These are phyloP conservation scores for Diospyros lotus DNA, from an alignment of 148 eudicot species.

Conservation along the genomic window DNA sequence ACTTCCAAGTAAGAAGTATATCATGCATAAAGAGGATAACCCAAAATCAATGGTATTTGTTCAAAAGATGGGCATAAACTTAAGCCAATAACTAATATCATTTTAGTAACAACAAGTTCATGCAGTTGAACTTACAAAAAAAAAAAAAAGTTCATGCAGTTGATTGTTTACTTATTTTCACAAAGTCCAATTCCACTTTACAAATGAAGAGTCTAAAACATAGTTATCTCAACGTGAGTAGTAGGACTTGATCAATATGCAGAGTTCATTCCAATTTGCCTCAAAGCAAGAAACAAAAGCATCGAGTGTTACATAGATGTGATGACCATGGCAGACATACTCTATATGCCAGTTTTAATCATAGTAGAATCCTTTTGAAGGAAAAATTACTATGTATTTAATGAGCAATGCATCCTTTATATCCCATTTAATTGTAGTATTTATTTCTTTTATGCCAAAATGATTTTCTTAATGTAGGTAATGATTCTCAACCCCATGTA, in stretches of 20 bases:
- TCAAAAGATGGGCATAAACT: too few relatives aligned
- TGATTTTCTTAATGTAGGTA: neutral
- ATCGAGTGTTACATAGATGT: neutral
- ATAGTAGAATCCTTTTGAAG: neutral
- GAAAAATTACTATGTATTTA: neutral
- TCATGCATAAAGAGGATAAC: neutral
- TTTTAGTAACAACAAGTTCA: neutral
- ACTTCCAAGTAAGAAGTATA: neutral
- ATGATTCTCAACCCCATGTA: neutral
- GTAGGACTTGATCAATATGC: neutral
- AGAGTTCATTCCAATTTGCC: neutral
- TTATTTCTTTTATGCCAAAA: neutral
- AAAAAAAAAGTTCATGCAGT: too few relatives aligned
- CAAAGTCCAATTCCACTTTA: neutral
- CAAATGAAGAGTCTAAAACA: neutral
- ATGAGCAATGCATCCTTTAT: too few relatives aligned
- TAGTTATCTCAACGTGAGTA: constrained; percentile 1
- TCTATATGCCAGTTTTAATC: neutral
- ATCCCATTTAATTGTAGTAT: too few relatives aligned
- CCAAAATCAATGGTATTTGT: neutral
- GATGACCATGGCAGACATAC: neutral
- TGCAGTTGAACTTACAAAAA: neutral
- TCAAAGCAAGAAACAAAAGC: neutral
- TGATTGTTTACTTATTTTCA: neutral
- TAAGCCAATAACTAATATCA: neutral